Evolutionary conservation across 805 yeast species (phyloP).

Genomic region (Saccharomycopsis guyanensis): DNA sequence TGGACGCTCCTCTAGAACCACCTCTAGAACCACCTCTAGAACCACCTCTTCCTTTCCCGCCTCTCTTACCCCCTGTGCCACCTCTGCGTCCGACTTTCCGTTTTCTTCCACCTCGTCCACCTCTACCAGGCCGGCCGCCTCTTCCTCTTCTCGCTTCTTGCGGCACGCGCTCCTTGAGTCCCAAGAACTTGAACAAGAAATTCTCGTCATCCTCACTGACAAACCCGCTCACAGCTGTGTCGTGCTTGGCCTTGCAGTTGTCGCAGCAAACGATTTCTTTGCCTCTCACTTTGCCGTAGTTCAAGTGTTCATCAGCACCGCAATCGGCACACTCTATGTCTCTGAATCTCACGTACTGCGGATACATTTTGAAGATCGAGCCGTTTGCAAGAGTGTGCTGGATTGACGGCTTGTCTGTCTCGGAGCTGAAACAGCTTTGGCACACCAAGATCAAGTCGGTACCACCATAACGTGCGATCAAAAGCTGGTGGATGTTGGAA

Average conservation of each 20-base stretch:
- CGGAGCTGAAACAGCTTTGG: slow-evolving; percentile 36
- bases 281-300: slow-evolving; percentile 25
- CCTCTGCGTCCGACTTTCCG: slow-evolving; percentile 33
- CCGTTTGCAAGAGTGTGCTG: slow-evolving; percentile 49
- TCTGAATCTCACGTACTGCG: slow-evolving; percentile 41
- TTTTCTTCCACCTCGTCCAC: slow-evolving; percentile 24
- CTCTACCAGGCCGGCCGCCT: slow-evolving; percentile 28
- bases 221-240: slow-evolving; percentile 23
- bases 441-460: slow-evolving; percentile 47
- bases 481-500: slow-evolving; percentile 44
- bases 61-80: slow-evolving; percentile 18
- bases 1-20: slow-evolving; percentile 17
- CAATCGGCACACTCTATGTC: slow-evolving; percentile 43
- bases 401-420: slow-evolving; percentile 38
- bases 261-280: slow-evolving; percentile 33
- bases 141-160: not conserved
- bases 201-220: slow-evolving; percentile 40
- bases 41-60: slow-evolving; percentile 7
- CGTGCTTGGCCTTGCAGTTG: slow-evolving; percentile 31
- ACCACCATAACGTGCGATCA: slow-evolving; percentile 45
- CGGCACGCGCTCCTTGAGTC: slow-evolving; percentile 33
- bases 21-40: slow-evolving; percentile 9
- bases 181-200: slow-evolving; percentile 41
- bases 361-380: slow-evolving; percentile 41
- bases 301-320: slow-evolving; percentile 34